A percentile compares a stretch with the other conserved stretches of the same genome.
Conservation (phyloP, 1,284 basidiomycete genomes). For the Mrakiaceae sp. region DNA sequence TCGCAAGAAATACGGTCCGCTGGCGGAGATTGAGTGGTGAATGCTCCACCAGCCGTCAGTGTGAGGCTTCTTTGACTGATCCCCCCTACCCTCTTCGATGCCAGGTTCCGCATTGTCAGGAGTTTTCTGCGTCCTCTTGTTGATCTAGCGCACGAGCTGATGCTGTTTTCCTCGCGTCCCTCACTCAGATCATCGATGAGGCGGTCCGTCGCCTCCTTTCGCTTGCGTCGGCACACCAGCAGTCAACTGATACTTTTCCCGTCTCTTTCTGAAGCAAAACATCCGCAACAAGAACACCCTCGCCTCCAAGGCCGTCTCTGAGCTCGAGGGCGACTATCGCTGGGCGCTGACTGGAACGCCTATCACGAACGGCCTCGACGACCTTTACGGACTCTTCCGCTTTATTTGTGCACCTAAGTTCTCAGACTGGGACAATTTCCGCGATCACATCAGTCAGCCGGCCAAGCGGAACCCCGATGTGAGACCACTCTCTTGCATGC, state of each 20-base stretch:
- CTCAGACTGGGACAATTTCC: slow-evolving; percentile 11
- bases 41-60: background rate
- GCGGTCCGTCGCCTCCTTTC: background rate
- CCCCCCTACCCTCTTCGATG: no score
- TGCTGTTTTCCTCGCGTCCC: no score
- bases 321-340: slow-evolving; percentile 6
- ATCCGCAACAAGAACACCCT: slow-evolving; percentile 11
- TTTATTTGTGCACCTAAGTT: slow-evolving; percentile 6
- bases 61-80: no score
- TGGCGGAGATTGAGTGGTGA: slow-evolving; percentile 10
- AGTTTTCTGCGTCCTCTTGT: background rate
- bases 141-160: no score
- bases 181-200: slow-evolving; percentile 11
- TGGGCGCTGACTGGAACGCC: slow-evolving; percentile 12
- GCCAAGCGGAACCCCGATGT: slow-evolving; percentile 25
- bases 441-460: slow-evolving; percentile 19
- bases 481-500: background rate
- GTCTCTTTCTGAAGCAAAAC: background rate
- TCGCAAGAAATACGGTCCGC: slow-evolving; percentile 4
- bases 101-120: background rate
- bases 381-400: slow-evolving; percentile 10
- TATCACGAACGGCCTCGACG: slow-evolving; percentile 12
- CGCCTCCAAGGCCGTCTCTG: background rate
- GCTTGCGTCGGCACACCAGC: no score
- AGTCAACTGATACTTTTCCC: no score